A percentile compares a stretch with the other conserved stretches of the same genome.
phyloP scores from a whole-genome alignment of 2,329 filamentous ascomycete genomes.

The Metarhizium sp. region DNA sequence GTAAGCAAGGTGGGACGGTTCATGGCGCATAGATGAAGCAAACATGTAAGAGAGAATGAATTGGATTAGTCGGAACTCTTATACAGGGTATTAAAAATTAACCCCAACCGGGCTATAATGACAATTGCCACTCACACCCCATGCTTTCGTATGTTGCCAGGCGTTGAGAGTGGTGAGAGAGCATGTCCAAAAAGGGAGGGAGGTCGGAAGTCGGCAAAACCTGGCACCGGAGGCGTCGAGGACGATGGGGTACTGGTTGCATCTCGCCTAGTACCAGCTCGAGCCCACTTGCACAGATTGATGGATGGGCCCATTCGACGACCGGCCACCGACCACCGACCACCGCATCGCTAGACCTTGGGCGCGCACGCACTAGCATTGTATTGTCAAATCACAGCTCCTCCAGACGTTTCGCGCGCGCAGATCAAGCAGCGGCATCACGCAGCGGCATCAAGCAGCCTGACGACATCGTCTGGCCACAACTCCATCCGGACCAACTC shows the following conservation, averaged over 20 bases:
- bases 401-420: not conserved
- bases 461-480: not conserved
- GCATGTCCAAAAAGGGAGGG: not conserved
- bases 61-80: too few species aligned
- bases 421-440: not conserved
- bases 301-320: not conserved
- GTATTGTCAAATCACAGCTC: not conserved
- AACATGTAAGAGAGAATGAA: not conserved
- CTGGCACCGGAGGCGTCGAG: constrained; percentile 9
- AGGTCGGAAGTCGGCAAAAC: constrained; percentile 16
- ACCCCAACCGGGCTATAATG: too few species aligned
- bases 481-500: not conserved
- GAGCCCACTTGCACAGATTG: not conserved
- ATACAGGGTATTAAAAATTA: too few species aligned
- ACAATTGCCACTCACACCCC: too few species aligned
- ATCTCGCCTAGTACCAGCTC: not conserved
- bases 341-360: not conserved
- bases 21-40: constrained; percentile 1
- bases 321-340: too few species aligned
- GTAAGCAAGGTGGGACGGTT: not conserved
- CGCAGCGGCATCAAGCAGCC: not conserved
- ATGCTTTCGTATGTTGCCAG: not conserved
- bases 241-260: not conserved
- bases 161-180: not conserved
- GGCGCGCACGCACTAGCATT: not conserved